These are phyloP conservation scores for Podaxis sp. DNA, from an alignment of 768 basidiomycete genomes.

Conservation along the genomic window DNA sequence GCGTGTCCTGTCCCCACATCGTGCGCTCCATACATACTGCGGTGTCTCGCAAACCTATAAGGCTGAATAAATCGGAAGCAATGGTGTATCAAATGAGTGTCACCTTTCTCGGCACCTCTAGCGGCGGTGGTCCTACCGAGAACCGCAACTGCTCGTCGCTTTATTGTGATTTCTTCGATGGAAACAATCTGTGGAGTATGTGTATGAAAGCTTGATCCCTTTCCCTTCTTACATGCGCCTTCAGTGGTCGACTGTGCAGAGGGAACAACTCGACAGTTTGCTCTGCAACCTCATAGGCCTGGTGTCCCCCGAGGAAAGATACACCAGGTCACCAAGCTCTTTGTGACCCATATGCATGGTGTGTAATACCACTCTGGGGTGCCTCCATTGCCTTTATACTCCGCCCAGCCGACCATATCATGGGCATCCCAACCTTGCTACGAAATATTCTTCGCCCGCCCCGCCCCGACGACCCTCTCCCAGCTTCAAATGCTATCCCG, in stretches of 20 bases:
- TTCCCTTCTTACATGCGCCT: slow-evolving; percentile 18
- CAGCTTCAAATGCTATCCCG: slow-evolving; percentile 20
- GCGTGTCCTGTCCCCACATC: not conserved
- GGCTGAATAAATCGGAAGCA: not conserved
- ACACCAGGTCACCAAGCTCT: slow-evolving; percentile 61
- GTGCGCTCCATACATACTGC: slow-evolving; percentile 1
- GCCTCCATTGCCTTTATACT: not conserved
- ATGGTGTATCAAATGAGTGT: slow-evolving; percentile 46
- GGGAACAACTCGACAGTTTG: slow-evolving; percentile 73
- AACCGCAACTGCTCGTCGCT: slow-evolving; percentile 79
- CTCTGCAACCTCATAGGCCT: slow-evolving; percentile 42
- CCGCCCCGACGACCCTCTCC: slow-evolving; percentile 20
- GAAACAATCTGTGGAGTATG: slow-evolving; percentile 70
- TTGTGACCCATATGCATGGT: slow-evolving; percentile 89
- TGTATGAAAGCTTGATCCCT: slow-evolving; percentile 8
- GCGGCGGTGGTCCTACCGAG: slow-evolving; percentile 72
- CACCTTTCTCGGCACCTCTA: slow-evolving; percentile 75
- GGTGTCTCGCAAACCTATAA: not conserved
- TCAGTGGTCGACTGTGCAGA: slow-evolving; percentile 85
- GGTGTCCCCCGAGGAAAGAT: slow-evolving; percentile 35
- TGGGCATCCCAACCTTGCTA: slow-evolving; percentile 71
- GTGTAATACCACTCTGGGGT: slow-evolving; percentile 14
- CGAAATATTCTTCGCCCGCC: slow-evolving; percentile 56
- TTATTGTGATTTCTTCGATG: slow-evolving; percentile 54
- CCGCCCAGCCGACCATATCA: slow-evolving; percentile 63